These are phyloP conservation scores for Apophysomyces ossiformis DNA, from an alignment of 371 early-diverging fungal genomes.

Conservation along the genomic window DNA sequence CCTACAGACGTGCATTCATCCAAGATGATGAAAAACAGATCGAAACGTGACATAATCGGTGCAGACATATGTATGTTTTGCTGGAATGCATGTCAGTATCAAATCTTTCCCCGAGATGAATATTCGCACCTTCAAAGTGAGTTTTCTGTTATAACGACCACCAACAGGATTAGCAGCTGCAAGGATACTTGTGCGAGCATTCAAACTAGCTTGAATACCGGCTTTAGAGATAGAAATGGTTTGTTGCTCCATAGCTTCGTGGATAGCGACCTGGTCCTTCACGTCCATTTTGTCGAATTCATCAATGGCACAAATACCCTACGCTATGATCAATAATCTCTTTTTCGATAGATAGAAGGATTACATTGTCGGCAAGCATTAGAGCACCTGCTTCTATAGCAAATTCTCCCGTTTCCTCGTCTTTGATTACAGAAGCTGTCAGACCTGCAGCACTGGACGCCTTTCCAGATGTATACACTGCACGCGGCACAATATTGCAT, in stretches of 20 bases:
- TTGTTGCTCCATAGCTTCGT: slow-evolving; percentile 99
- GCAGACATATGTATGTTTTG: slow-evolving; percentile 98
- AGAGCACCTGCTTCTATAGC: slow-evolving; percentile 99
- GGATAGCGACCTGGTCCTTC: slow-evolving; percentile 99
- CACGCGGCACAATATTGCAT: slow-evolving; percentile 86
- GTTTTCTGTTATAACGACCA: slow-evolving; percentile 95
- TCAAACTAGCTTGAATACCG: slow-evolving; percentile 98
- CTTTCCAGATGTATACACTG: slow-evolving; percentile 98
- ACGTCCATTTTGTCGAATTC: slow-evolving; percentile 99
- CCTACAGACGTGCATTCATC: slow-evolving; percentile 94
- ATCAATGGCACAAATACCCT: slow-evolving; percentile 99
- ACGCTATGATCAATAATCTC: slow-evolving; percentile 5
- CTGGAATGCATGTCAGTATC: slow-evolving; percentile 32
- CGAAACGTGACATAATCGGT: slow-evolving; percentile 99
- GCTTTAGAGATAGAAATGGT: slow-evolving; percentile 99
- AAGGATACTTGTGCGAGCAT: slow-evolving; percentile 98
- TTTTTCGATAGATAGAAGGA: slow-evolving; percentile 2
- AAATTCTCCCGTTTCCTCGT: slow-evolving; percentile 99
- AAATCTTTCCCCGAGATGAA: background rate
- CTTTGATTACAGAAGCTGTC: slow-evolving; percentile 98
- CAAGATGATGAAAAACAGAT: slow-evolving; percentile 98
- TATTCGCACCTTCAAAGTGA: slow-evolving; percentile 79
- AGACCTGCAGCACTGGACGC: slow-evolving; percentile 99
- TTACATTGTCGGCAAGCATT: slow-evolving; percentile 99
- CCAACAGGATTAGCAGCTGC: slow-evolving; percentile 99